Base-by-base conservation (phyloP, 768 basidiomycete genomes). In the Coprinopsis strossmayeri region DNA sequence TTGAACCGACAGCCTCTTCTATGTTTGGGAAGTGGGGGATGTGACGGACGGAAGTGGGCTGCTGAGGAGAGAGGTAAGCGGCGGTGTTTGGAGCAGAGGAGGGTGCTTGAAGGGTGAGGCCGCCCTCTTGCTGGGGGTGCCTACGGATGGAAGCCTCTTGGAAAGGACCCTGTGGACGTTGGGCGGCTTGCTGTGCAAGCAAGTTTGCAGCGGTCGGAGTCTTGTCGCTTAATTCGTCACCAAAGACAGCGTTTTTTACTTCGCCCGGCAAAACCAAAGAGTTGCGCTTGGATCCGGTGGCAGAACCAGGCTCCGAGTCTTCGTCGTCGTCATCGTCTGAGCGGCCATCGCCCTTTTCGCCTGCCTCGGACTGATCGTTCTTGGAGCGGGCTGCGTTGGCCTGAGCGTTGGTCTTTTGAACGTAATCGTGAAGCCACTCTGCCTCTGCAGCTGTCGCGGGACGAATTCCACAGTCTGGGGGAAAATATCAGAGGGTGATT, bases 381-480 rank as follows among this genome's bases (percentile, higher is more conserved):
- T 83, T 82, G 34, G 77, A 68, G 35, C 85, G 83, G 32, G 81
- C 80, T n/a, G 84, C 82, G 54, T 84, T 87, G 5, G 89, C 84
- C 57, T 75, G 84, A 63, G 91, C 91, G 69, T 92, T 92, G 3
- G 90, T 87, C 63, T 89, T 90, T 58, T 88, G 87, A 55, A 91
- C 87, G 65, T 91, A 92, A 56, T 91, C 90, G 62, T 91, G 90
- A 21, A 92, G 77, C 77, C 88, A 92, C 67, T 92, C 90, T 54
- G 88, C 88, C 71, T 92, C 90, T 30, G 88, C 82, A 54, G 87
- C 81, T 26, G 88, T 91, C n/a, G 88, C 87, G 47, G 90, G 91
- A 58, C 90, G 82, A 59, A 92, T 92, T 57, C 90, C 90, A 70
- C 90, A 92, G 77, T 92, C 91, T 87, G 67, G 61, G 58, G 56